These are phyloP conservation scores for Russula sp. DNA, from an alignment of 768 basidiomycete genomes.

Conservation along the genomic window DNA sequence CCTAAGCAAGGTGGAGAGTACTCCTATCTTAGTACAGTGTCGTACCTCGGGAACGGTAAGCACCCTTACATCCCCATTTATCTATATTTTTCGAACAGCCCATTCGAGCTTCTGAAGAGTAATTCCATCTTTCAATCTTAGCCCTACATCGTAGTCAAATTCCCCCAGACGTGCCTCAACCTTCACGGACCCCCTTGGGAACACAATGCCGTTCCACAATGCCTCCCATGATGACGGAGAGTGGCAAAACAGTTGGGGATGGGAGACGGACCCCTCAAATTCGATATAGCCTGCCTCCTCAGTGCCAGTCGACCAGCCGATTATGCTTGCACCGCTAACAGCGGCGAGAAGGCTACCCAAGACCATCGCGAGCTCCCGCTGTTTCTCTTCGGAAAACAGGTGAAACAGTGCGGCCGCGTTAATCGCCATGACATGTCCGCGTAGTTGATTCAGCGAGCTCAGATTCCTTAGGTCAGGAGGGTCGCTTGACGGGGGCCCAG, in stretches of 20 bases:
- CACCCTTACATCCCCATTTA: not conserved
- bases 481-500: not conserved
- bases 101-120: constrained; percentile 14
- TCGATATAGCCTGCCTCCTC: constrained; percentile 31
- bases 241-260: constrained; percentile 14
- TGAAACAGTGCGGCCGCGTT: constrained; percentile 47
- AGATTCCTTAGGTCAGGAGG: constrained; percentile 32
- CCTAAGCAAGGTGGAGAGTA: not conserved
- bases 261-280: constrained; percentile 16
- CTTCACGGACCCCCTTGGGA: constrained; percentile 7
- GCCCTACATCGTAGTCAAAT: constrained; percentile 14
- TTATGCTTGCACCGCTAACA: constrained; percentile 41
- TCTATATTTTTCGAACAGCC: constrained; percentile 13
- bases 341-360: constrained; percentile 40
- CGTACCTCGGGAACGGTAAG: not conserved
- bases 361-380: constrained; percentile 37
- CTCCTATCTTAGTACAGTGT: not conserved
- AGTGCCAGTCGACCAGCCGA: constrained; percentile 38
- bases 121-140: constrained; percentile 10
- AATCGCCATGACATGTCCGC: constrained; percentile 43
- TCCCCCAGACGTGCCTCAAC: not conserved
- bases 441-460: constrained; percentile 40
- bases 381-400: constrained; percentile 40
- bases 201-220: constrained; percentile 18
- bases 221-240: constrained; percentile 14